Percentiles rank a stretch among this genome's conserved stretches.
Evolutionary conservation across 1,284 basidiomycete genomes (phyloP).

Genomic region (Porodaedalea pini): DNA sequence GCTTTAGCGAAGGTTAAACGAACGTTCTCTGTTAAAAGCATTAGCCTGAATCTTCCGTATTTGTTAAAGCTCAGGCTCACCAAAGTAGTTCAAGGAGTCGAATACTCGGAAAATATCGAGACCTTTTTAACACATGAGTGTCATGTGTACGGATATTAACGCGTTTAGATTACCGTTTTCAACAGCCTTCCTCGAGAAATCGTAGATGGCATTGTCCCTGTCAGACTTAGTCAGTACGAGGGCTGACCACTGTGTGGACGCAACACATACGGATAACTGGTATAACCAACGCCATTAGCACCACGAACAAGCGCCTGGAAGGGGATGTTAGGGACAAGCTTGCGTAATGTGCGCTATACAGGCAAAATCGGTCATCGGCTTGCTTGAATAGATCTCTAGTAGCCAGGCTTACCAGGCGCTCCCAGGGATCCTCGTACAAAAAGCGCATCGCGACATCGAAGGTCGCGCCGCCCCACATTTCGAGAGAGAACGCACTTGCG

Average conservation of each 20-base stretch:
- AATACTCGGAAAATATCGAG: constrained; percentile 99
- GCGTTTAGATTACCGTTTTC: constrained; percentile 70
- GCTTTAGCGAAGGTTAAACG: not conserved
- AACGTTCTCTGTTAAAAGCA: constrained; percentile 56
- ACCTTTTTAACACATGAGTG: constrained; percentile 18
- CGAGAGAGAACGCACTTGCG: constrained; percentile 93
- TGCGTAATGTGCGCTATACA: constrained; percentile 80
- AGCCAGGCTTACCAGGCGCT: constrained; percentile 74
- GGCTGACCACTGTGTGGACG: not conserved
- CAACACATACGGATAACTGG: constrained; percentile 85
- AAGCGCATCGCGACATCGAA: constrained; percentile 99
- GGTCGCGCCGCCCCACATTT: constrained; percentile 99
- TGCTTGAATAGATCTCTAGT: not conserved
- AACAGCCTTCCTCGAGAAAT: constrained; percentile 97
- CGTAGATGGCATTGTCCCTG: constrained; percentile 98
- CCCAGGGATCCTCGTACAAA: constrained; percentile 99
- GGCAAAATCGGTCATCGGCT: not conserved
- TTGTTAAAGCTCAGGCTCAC: constrained; percentile 40
- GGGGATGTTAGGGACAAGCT: constrained; percentile 97
- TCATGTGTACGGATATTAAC: not conserved
- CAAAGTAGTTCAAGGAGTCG: constrained; percentile 97
- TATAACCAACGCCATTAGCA: constrained; percentile 99
- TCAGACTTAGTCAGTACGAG: constrained; percentile 19
- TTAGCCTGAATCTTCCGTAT: constrained; percentile 2
- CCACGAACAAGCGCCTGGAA: constrained; percentile 98